A percentile compares a stretch with the other conserved stretches of the same genome.
Evolutionary conservation across 257 asterid genomes (phyloP).

Genomic region (Misopates orontium): DNA sequence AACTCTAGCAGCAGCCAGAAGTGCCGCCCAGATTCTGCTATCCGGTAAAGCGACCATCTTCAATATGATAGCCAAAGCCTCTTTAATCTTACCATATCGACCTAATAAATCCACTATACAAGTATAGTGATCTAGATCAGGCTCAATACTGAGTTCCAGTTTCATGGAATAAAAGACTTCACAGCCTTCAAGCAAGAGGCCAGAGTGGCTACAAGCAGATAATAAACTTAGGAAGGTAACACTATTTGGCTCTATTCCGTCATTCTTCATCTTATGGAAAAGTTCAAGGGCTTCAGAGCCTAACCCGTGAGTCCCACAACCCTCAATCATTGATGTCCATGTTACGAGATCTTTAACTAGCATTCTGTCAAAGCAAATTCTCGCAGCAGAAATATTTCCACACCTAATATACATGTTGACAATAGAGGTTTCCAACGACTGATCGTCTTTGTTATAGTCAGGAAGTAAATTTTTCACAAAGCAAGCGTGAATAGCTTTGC

Average conservation of each 20-base stretch:
- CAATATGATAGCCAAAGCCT: conserved; percentile 39
- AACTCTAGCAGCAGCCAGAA: conserved; percentile 44
- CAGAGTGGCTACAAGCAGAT: conserved; percentile 58
- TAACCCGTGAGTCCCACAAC: conserved; percentile 46
- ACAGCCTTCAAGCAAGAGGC: conserved; percentile 41
- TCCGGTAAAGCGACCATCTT: conserved; percentile 41
- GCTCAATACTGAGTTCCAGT: conserved; percentile 35
- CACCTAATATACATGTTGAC: conserved; percentile 48
- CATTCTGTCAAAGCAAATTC: conserved; percentile 37
- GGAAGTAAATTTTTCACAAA: conserved; percentile 22
- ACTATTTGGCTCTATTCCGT: conserved; percentile 43
- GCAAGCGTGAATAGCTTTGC: conserved; percentile 47
- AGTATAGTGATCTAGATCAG: conserved; percentile 49
- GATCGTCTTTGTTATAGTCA: conserved; percentile 11
- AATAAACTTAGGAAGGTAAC: conserved; percentile 46
- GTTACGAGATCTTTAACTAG: conserved; percentile 40
- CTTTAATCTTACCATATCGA: conserved; percentile 44
- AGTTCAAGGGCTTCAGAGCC: conserved; percentile 39
- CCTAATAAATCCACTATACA: conserved; percentile 52
- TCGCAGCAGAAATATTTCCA: conserved; percentile 47
- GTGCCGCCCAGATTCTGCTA: conserved; percentile 49
- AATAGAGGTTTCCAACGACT: conserved; percentile 41
- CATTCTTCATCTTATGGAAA: conserved; percentile 39
- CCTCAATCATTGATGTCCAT: conserved; percentile 63
- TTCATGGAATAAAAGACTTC: conserved; percentile 38